phyloP scores from a whole-genome alignment of 2,329 filamentous ascomycete genomes.

The Nigrospora osmanthi region DNA sequence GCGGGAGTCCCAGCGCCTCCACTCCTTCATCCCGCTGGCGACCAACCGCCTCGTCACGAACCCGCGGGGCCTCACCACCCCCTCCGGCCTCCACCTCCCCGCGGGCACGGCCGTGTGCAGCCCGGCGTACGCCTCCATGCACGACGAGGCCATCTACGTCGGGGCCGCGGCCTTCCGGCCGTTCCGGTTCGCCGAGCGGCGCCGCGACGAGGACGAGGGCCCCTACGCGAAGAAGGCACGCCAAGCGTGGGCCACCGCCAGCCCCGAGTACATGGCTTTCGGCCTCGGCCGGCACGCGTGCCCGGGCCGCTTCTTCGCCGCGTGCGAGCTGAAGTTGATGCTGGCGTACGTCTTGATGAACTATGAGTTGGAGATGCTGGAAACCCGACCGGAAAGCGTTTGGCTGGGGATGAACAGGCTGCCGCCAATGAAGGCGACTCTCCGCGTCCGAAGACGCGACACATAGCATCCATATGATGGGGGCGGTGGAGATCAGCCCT shows the following conservation, averaged over 20 bases:
- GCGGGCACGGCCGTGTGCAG: constrained; percentile 17
- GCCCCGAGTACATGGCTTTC: constrained; percentile 23
- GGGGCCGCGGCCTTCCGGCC: constrained; percentile 27
- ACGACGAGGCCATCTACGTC: constrained; percentile 36
- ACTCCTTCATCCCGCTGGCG: constrained; percentile 20
- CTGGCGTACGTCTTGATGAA: constrained; percentile 15
- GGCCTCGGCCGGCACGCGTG: constrained; percentile 30
- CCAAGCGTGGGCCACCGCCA: constrained; percentile 19
- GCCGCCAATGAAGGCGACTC: constrained; percentile 18
- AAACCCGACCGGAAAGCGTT: constrained; percentile 18
- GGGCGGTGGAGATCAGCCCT: too few species aligned
- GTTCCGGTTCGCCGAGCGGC: constrained; percentile 14
- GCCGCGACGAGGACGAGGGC: not conserved
- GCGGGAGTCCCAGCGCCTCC: constrained; percentile 29
- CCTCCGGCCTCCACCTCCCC: constrained; percentile 24
- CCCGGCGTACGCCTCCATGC: constrained; percentile 19
- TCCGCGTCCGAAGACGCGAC: constrained; percentile 12
- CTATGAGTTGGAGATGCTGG: constrained; percentile 16
- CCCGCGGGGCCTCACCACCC: constrained; percentile 19
- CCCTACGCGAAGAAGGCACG: constrained; percentile 11
- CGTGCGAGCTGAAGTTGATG: constrained; percentile 25
- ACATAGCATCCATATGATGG: too few species aligned
- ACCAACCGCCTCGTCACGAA: constrained; percentile 14
- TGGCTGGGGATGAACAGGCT: constrained; percentile 19
- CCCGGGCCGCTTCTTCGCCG: constrained; percentile 30